A percentile compares a stretch with the other conserved stretches of the same genome.
phyloP scores from a whole-genome alignment of 805 yeast species.

The Sugiyamaella americana region DNA sequence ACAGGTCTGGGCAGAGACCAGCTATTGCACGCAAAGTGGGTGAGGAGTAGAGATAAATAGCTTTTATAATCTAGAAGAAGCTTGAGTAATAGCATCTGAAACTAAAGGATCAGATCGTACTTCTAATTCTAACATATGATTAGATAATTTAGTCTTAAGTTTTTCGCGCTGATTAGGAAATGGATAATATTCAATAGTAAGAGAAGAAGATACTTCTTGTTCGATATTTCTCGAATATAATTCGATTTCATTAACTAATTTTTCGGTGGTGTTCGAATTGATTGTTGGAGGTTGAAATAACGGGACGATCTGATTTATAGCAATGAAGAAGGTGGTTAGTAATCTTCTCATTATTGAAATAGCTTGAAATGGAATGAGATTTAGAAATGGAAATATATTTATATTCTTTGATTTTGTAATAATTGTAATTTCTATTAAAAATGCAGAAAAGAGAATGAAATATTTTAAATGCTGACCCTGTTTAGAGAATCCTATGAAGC shows the following conservation, averaged over 20 bases:
- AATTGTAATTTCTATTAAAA: conserved; percentile 20
- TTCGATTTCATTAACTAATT: conserved; percentile 2
- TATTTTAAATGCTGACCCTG: conserved; percentile 24
- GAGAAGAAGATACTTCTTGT: conserved; percentile 3
- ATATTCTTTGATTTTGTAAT: conserved; percentile 20
- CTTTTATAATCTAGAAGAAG: too few relatives aligned
- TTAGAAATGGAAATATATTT: conserved; percentile 5
- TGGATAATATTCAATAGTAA: conserved; percentile 9
- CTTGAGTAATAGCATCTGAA: conserved; percentile 9
- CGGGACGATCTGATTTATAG: conserved; percentile 23
- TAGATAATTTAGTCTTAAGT: conserved; percentile 5
- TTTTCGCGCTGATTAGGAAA: conserved; percentile 5
- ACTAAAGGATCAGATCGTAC: conserved; percentile 12
- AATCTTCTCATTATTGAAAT: conserved; percentile 19
- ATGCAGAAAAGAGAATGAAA: conserved; percentile 16
- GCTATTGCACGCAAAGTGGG: too few relatives aligned
- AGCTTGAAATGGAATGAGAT: conserved; percentile 20
- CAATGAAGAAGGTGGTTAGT: conserved; percentile 18
- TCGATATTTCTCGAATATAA: conserved; percentile 1
- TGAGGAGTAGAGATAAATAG: too few relatives aligned
- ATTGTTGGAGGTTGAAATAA: conserved; percentile 8
- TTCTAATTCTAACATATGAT: conserved; percentile 10
- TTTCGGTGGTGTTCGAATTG: conserved; percentile 1
- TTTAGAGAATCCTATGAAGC: conserved; percentile 17
- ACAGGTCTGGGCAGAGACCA: too few relatives aligned